Conservation (phyloP, 2,329 filamentous ascomycete species). For the Talaromyces sp. region DNA sequence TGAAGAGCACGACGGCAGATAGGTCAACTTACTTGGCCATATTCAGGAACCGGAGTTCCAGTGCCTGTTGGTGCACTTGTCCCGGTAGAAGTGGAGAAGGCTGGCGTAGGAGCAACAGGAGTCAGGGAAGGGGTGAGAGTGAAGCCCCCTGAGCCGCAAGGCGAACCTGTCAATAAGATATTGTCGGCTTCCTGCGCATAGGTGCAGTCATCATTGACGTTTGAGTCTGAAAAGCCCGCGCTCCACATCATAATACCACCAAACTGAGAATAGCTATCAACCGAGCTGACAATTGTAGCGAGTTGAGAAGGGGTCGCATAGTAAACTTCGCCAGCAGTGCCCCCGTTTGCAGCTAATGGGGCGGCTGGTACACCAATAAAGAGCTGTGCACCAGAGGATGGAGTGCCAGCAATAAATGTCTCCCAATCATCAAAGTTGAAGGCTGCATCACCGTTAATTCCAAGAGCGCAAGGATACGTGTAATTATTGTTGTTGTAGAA, state of each 20-base stretch:
- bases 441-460: conserved; percentile 1
- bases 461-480: conserved; percentile 24
- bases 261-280: conserved; percentile 41
- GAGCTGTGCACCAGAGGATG: conserved; percentile 44
- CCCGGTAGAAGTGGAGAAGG: conserved; percentile 1
- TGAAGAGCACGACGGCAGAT: not conserved
- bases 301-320: conserved; percentile 47
- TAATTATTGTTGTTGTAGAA: conserved; percentile 51
- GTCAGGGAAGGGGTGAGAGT: conserved; percentile 3
- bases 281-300: conserved; percentile 38
- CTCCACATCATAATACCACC: conserved; percentile 59
- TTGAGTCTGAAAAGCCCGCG: conserved; percentile 43
- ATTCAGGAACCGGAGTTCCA: conserved; percentile 8
- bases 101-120: conserved; percentile 9
- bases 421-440: conserved; percentile 44
- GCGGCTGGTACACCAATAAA: conserved; percentile 48
- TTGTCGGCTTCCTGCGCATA: conserved; percentile 47
- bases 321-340: conserved; percentile 16
- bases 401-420: conserved; percentile 28
- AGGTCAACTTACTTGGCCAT: conserved; percentile 7
- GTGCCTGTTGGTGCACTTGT: conserved; percentile 4
- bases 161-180: conserved; percentile 22
- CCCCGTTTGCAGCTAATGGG: conserved; percentile 13
- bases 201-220: conserved; percentile 36
- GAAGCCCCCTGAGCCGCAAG: conserved; percentile 3